Base-by-base conservation (phyloP, 2,329 filamentous ascomycete species). In the Ascosphaera apis region DNA sequence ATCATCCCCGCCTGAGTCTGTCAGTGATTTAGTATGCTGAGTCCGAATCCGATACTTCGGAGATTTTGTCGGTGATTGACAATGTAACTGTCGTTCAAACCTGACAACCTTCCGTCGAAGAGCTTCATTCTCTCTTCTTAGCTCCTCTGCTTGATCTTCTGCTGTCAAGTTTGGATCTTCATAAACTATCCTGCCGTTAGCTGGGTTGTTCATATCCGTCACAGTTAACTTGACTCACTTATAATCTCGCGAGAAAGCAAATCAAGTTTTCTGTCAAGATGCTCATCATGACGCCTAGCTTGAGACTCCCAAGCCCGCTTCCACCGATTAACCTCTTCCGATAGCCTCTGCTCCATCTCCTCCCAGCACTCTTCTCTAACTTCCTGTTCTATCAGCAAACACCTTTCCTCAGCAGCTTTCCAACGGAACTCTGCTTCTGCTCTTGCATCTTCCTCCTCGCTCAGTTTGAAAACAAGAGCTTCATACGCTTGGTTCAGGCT, bases 211-310 rank as follows among this genome's bases (percentile, higher is more conserved):
- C 11, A 41, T 37, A 47, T 54, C 9, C 44, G 48, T 47, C 5
- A 48, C 48, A 15, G 19, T n/a, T 31, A 4, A 30, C 34, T 30
- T 44, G 46, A 43, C 49, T 52, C 60, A 53, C 54, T 60, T 42
- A 53, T 55, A 45, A 64, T 58, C 7, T 66, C 65, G 36, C 67
- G 60, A 37, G 71, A 66, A 23, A 79, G 57, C 15, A 82, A 65
- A 40, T 82, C 86, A 5, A 91, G 66, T 57, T 98, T 98, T 44
- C 71, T 71, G 52, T 95, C 84, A 49, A 88, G 68, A 53, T 91
- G 81, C 50, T 80, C 79, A 41, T 92, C 82, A 36, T 73, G 72
- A 32, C 72, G 69, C 45, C 91, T 83, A 37, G 60, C 49, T 53
- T 58, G 32, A 8, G 3, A 16, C 17, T 80, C 76, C 52, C 83